A percentile compares a stretch with the other conserved stretches of the same genome.
These are phyloP conservation scores for Canna indica DNA, from an alignment of 176 grass and related monocot genomes.

Conservation along the genomic window DNA sequence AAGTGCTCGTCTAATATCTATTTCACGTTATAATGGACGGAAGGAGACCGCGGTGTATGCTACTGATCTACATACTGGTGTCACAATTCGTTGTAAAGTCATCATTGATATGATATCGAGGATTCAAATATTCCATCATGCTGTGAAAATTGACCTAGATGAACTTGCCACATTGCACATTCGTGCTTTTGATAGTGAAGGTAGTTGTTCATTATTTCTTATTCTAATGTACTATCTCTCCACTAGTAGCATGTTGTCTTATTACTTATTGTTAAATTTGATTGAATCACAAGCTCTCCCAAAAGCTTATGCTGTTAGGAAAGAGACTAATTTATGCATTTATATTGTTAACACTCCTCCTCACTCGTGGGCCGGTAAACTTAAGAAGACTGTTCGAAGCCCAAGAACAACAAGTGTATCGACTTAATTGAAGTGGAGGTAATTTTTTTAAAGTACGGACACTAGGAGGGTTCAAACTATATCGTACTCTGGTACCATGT, in stretches of 20 bases:
- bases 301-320: no score
- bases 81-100: conserved; percentile 84
- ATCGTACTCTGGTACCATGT: no score
- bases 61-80: conserved; percentile 65
- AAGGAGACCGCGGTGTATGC: conserved; percentile 95
- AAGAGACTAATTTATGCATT: no score
- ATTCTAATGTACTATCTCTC: neutral
- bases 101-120: conserved; percentile 74
- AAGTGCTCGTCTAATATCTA: conserved; percentile 61
- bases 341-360: no score
- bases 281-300: no score
- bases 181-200: conserved; percentile 77
- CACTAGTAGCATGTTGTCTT: neutral
- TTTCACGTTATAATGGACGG: conserved; percentile 60
- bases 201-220: conserved; percentile 16
- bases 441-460: no score
- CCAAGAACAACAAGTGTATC: no score
- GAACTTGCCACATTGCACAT: conserved; percentile 70
- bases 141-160: conserved; percentile 92
- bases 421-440: no score
- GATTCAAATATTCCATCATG: conserved; percentile 86
- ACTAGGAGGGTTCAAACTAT: no score
- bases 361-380: no score
- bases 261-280: neutral
- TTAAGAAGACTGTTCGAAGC: no score